phyloP scores from a whole-genome alignment of 2,329 filamentous ascomycete genomes.

The Apiospora marii region DNA sequence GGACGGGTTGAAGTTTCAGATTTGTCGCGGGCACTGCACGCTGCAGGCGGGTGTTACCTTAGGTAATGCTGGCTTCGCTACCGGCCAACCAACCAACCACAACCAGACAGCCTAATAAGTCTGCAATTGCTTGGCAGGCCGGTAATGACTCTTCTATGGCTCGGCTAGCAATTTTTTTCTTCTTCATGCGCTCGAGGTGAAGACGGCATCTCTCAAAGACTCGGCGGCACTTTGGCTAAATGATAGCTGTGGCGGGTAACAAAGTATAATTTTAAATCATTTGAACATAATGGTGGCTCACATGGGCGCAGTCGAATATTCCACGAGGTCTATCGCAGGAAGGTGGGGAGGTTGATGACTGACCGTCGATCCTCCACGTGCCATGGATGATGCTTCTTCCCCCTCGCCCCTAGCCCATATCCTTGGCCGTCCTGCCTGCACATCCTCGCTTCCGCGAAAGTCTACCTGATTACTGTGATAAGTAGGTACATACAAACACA shows the following conservation, averaged over 20 bases:
- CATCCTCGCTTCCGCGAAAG: neutral
- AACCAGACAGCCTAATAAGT: no score
- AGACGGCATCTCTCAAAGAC: neutral
- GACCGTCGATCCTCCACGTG: constrained; percentile 12
- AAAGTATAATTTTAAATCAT: neutral
- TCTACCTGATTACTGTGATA: neutral
- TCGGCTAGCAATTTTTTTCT: neutral
- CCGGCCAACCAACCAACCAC: neutral
- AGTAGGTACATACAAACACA: no score
- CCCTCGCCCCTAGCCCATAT: neutral
- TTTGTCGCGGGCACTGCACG: neutral
- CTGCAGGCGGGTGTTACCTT: neutral
- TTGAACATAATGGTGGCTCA: constrained; percentile 1
- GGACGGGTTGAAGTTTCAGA: neutral
- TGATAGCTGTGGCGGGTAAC: neutral
- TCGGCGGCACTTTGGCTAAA: constrained; percentile 2
- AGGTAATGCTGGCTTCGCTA: neutral
- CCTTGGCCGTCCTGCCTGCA: neutral
- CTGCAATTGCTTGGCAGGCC: neutral
- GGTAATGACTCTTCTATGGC: neutral
- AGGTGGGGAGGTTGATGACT: neutral
- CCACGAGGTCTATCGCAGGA: constrained; percentile 1
- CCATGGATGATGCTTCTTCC: constrained; percentile 5
- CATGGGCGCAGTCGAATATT: neutral
- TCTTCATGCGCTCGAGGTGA: neutral